Percentiles rank a stretch among this genome's conserved stretches.
These are phyloP conservation scores for Penicillium maclennaniae DNA, from an alignment of 495 filamentous ascomycete genomes.

Conservation along the genomic window DNA sequence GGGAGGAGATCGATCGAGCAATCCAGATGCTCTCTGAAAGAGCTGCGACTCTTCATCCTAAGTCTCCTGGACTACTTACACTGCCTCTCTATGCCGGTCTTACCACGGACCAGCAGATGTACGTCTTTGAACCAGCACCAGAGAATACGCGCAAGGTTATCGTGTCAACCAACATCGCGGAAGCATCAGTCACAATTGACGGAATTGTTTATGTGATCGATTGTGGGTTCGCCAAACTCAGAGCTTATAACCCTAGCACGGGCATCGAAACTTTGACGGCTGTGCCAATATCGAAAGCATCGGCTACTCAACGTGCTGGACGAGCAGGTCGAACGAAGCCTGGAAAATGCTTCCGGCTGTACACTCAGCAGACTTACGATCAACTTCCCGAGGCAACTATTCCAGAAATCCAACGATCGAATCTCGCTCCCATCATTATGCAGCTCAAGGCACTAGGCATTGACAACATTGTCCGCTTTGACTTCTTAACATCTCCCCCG, in stretches of 20 bases:
- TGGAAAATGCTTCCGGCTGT: slow-evolving; percentile 92
- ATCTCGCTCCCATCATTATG: slow-evolving; percentile 84
- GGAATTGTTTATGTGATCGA: slow-evolving; percentile 93
- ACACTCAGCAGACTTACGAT: slow-evolving; percentile 73
- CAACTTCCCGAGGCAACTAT: slow-evolving; percentile 68
- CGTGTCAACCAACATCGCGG: slow-evolving; percentile 93
- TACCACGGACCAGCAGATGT: slow-evolving; percentile 84
- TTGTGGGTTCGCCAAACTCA: slow-evolving; percentile 85
- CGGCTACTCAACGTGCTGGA: slow-evolving; percentile 87
- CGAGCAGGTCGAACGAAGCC: slow-evolving; percentile 88
- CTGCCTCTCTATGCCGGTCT: slow-evolving; percentile 88
- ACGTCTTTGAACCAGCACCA: slow-evolving; percentile 83
- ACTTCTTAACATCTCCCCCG: slow-evolving; percentile 84
- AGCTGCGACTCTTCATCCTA: slow-evolving; percentile 66
- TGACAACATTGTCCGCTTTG: slow-evolving; percentile 89
- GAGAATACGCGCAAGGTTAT: slow-evolving; percentile 88
- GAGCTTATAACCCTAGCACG: slow-evolving; percentile 80
- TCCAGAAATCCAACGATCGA: slow-evolving; percentile 91
- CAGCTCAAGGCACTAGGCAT: slow-evolving; percentile 96
- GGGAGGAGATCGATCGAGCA: slow-evolving; percentile 86
- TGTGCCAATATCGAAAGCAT: slow-evolving; percentile 85
- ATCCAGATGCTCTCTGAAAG: slow-evolving; percentile 77
- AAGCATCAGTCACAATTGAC: slow-evolving; percentile 92
- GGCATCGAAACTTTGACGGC: slow-evolving; percentile 92
- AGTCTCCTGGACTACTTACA: slow-evolving; percentile 65